Percentiles rank a stretch among this genome's conserved stretches.
These are phyloP conservation scores for Monosporascus sp. DNA, from an alignment of 2,329 filamentous ascomycete species.

Conservation along the genomic window DNA sequence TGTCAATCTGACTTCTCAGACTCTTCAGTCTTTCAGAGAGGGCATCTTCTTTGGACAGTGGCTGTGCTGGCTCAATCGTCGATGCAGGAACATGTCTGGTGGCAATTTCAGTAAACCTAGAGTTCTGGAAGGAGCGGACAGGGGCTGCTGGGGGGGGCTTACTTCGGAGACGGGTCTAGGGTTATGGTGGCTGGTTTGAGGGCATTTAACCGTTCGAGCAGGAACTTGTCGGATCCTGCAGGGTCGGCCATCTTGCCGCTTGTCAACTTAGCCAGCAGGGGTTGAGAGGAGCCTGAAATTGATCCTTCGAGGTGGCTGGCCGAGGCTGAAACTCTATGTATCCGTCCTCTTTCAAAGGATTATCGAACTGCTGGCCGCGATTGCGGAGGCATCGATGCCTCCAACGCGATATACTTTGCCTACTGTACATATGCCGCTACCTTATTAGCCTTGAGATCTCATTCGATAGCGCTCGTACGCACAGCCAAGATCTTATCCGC, in stretches of 20 bases:
- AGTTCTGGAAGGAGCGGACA: neutral
- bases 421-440: too few species aligned
- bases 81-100: constrained; percentile 21
- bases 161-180: constrained; percentile 34
- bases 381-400: too few species aligned
- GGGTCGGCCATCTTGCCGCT: constrained; percentile 14
- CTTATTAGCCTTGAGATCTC: too few species aligned
- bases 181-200: constrained; percentile 37
- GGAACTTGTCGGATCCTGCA: constrained; percentile 34
- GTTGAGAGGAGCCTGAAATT: neutral
- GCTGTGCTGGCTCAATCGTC: constrained; percentile 36
- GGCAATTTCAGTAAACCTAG: constrained; percentile 19
- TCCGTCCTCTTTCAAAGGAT: too few species aligned
- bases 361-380: too few species aligned
- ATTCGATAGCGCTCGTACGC: too few species aligned
- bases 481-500: too few species aligned
- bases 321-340: neutral
- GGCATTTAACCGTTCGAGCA: constrained; percentile 51
- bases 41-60: constrained; percentile 43
- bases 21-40: constrained; percentile 47
- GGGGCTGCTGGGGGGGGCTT: constrained; percentile 19
- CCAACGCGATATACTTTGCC: too few species aligned
- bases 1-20: constrained; percentile 37
- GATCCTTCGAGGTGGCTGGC: constrained; percentile 4
- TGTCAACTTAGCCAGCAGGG: neutral